Base-by-base conservation (phyloP, 1,284 basidiomycete species). In the Melampsora abietis-canadensis region DNA sequence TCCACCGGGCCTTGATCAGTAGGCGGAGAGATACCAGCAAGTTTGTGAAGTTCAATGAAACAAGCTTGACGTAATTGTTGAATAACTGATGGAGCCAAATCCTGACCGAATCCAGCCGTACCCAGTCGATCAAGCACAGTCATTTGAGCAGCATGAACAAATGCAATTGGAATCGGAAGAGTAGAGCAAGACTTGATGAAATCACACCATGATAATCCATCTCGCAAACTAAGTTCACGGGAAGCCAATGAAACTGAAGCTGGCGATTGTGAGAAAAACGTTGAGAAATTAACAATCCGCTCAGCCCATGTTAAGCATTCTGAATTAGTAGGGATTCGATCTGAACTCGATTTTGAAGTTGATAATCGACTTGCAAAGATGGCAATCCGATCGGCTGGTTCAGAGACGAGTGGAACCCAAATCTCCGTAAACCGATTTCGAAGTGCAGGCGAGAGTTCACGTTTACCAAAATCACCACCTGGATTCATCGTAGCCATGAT, bases 401-500 rank as follows among this genome's bases (percentile, higher is more conserved):
- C 86, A 76, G 92, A 88, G 51, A 98, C 87, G 15, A 90, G 85
- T 2, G 96, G 95, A 0, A 99, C 96, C 94, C 94, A 99, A 59
- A 99, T 96, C 81, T 99, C 96, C 12, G 96, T 99, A 83, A 99
- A 99, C 17, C 96, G 89, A 83, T 99, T 99, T 31, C 96, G 88
- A 61, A 99, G 85, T 0, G 96, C 96, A 34, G 95, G 95, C 0
- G 94, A 98, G 3, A 99, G 85, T 81, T 99, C 96, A 82, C 98
- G 98, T 85, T 99, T 99, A 51, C 96, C 96, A 79, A 96, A 98
- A 81, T 99, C 96, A 47, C 96, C 96, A 46, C 96, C 96, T 0
- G 96, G 96, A 81, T 99, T 99, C 96, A 99, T 99, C 0, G 96
- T 98, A 0, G 96, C 94, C 0, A 98, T 85, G 48, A 99, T 87